Percentiles rank a stretch among this genome's conserved stretches.
Conservation (phyloP, 1,139 yeast genomes). For the Hanseniaspora gamundiae region DNA sequence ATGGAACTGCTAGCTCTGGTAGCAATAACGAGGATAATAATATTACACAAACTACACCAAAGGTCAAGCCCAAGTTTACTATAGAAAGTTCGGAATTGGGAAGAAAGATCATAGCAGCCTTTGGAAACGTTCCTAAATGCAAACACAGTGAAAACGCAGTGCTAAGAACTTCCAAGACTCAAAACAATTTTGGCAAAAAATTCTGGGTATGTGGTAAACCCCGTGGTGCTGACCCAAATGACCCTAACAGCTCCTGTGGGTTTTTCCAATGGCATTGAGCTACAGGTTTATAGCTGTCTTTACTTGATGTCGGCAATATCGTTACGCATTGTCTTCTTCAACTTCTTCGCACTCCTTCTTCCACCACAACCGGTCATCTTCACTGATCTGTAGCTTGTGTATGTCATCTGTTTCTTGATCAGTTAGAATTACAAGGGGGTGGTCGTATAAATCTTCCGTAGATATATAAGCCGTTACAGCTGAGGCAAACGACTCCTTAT, state of each 20-base stretch:
- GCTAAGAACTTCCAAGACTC: conserved; percentile 36
- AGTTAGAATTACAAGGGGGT: conserved; percentile 15
- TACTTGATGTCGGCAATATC: too few species aligned
- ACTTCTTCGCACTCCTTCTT: conserved; percentile 16
- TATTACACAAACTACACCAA: background rate
- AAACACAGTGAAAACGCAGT: conserved; percentile 38
- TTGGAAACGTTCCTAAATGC: conserved; percentile 38
- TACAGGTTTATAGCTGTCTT: too few species aligned
- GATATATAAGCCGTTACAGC: conserved; percentile 24
- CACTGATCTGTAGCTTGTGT: conserved; percentile 9
- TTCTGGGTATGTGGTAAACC: conserved; percentile 48
- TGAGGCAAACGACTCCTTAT: conserved; percentile 20
- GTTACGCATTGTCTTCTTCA: conserved; percentile 9
- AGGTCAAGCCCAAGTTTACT: background rate
- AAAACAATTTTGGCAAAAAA: conserved; percentile 37
- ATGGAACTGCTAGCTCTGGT: too few species aligned
- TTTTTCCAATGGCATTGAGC: conserved; percentile 29
- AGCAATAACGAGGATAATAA: background rate
- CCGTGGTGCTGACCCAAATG: conserved; percentile 18
- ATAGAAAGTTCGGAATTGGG: background rate
- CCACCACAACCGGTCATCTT: conserved; percentile 21
- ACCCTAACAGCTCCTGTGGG: conserved; percentile 25
- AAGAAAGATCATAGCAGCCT: conserved; percentile 10
- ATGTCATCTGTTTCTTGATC: conserved; percentile 13
- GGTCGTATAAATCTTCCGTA: conserved; percentile 17